Conservation (phyloP, 768 basidiomycete genomes). For the Russula ochroleuca region DNA sequence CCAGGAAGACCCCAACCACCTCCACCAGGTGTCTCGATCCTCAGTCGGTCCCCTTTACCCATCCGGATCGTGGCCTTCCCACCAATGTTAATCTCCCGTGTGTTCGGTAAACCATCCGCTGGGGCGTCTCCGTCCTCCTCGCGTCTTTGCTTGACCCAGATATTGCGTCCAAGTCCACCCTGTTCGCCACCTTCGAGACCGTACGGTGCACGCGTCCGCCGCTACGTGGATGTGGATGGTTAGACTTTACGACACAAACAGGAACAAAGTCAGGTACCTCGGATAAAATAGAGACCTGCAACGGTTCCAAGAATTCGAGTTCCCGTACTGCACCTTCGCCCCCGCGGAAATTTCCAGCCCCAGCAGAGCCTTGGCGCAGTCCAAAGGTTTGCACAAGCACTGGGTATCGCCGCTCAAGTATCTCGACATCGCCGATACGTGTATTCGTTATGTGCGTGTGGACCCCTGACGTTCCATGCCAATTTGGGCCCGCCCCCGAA, state of each 20-base stretch:
- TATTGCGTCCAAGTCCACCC: constrained; percentile 71
- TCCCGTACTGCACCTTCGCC: constrained; percentile 84
- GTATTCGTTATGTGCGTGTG: constrained; percentile 95
- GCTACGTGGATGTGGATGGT: constrained; percentile 38
- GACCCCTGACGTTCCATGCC: constrained; percentile 92
- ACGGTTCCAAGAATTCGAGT: constrained; percentile 72
- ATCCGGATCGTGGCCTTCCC: constrained; percentile 85
- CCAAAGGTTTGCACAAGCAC: constrained; percentile 85
- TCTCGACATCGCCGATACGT: constrained; percentile 89
- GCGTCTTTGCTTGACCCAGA: constrained; percentile 77
- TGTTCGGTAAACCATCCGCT: constrained; percentile 58
- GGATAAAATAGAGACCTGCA: constrained; percentile 85
- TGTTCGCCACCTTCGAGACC: constrained; percentile 77
- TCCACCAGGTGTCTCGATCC: constrained; percentile 87
- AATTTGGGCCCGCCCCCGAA: constrained; percentile 81
- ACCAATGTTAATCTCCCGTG: constrained; percentile 76
- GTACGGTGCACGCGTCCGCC: constrained; percentile 82
- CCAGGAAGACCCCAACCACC: constrained; percentile 69
- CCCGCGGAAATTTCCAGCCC: constrained; percentile 66
- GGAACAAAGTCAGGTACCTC: constrained; percentile 48
- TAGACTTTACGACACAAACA: constrained; percentile 1
- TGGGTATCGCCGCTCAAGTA: constrained; percentile 90
- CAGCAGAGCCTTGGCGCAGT: constrained; percentile 63
- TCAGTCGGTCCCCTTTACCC: constrained; percentile 78
- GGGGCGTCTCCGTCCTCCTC: constrained; percentile 57